Percentiles rank a stretch among this genome's conserved stretches.
Evolutionary conservation across 2,329 filamentous ascomycete genomes (phyloP).

Genomic region (Xylariaceae sp.): DNA sequence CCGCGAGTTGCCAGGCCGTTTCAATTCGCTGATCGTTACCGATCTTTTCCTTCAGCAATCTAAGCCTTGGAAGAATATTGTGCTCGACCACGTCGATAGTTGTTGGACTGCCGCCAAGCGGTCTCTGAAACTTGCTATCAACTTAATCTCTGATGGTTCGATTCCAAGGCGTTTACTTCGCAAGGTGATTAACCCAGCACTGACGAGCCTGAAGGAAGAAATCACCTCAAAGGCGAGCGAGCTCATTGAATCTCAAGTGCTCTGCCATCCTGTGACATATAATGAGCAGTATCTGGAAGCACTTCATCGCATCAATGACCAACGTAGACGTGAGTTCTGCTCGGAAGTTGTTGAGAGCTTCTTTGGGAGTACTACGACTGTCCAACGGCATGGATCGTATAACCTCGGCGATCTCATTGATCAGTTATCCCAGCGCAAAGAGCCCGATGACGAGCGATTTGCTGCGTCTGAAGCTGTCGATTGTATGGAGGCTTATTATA

Average conservation of each 20-base stretch:
- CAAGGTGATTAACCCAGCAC: constrained; percentile 48
- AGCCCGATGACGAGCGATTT: constrained; percentile 36
- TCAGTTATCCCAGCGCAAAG: constrained; percentile 23
- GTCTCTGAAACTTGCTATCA: constrained; percentile 56
- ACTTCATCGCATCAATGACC: constrained; percentile 23
- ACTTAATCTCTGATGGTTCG: constrained; percentile 47
- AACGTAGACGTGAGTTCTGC: constrained; percentile 18
- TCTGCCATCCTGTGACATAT: constrained; percentile 59
- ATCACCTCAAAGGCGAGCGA: constrained; percentile 51
- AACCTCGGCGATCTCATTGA: constrained; percentile 20
- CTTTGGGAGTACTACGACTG: constrained; percentile 30
- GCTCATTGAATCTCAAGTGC: constrained; percentile 53
- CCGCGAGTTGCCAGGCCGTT: constrained; percentile 65
- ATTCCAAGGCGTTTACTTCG: constrained; percentile 47
- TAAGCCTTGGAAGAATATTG: constrained; percentile 58
- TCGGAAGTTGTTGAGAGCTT: constrained; percentile 31
- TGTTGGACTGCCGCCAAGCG: constrained; percentile 53
- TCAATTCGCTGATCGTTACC: constrained; percentile 64
- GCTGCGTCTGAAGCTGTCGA: constrained; percentile 45
- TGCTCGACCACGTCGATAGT: constrained; percentile 55
- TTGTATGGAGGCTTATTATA: constrained; percentile 47
- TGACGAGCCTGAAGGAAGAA: constrained; percentile 44
- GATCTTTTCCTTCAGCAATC: constrained; percentile 68
- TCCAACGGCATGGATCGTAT: no score
- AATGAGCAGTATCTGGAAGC: constrained; percentile 51